A percentile compares a stretch with the other conserved stretches of the same genome.
phyloP scores from a whole-genome alignment of 495 filamentous ascomycete genomes.

The Penicillium pancosmium region DNA sequence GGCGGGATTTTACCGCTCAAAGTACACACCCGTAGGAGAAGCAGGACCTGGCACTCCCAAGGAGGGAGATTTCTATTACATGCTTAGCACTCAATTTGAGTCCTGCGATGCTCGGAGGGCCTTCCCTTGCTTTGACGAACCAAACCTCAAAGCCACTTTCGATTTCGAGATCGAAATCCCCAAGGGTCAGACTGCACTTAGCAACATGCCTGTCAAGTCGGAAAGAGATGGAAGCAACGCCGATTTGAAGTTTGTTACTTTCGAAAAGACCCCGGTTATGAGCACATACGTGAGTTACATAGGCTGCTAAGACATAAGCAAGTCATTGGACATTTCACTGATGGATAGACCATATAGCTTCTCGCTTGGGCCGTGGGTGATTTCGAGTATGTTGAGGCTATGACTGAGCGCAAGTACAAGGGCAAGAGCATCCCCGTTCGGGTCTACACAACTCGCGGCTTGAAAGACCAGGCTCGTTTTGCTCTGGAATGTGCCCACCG shows the following conservation, averaged over 20 bases:
- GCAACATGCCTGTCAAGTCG: slow-evolving; percentile 88
- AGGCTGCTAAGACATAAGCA: no score
- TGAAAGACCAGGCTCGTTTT: slow-evolving; percentile 85
- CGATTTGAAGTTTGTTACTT: slow-evolving; percentile 76
- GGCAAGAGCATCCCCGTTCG: slow-evolving; percentile 89
- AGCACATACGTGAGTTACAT: slow-evolving; percentile 73
- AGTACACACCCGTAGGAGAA: slow-evolving; percentile 79
- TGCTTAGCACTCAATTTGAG: slow-evolving; percentile 98
- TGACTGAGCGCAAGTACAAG: slow-evolving; percentile 84
- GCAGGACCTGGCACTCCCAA: slow-evolving; percentile 71
- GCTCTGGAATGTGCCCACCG: slow-evolving; percentile 84
- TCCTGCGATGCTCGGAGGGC: slow-evolving; percentile 91
- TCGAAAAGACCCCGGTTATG: slow-evolving; percentile 89
- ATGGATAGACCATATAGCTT: slow-evolving; percentile 48
- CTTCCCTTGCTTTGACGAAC: slow-evolving; percentile 98
- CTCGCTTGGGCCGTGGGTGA: slow-evolving; percentile 96
- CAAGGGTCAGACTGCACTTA: slow-evolving; percentile 80
- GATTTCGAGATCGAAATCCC: slow-evolving; percentile 92
- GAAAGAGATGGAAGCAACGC: slow-evolving; percentile 58
- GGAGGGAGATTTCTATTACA: slow-evolving; percentile 81
- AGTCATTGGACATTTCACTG: no score
- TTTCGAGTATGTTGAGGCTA: slow-evolving; percentile 92
- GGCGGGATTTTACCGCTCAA: slow-evolving; percentile 94
- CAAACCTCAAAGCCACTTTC: slow-evolving; percentile 93
- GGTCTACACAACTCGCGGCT: slow-evolving; percentile 89